Conservation (phyloP, 2,329 filamentous ascomycete genomes). For the Sporothrix euskadiensis region DNA sequence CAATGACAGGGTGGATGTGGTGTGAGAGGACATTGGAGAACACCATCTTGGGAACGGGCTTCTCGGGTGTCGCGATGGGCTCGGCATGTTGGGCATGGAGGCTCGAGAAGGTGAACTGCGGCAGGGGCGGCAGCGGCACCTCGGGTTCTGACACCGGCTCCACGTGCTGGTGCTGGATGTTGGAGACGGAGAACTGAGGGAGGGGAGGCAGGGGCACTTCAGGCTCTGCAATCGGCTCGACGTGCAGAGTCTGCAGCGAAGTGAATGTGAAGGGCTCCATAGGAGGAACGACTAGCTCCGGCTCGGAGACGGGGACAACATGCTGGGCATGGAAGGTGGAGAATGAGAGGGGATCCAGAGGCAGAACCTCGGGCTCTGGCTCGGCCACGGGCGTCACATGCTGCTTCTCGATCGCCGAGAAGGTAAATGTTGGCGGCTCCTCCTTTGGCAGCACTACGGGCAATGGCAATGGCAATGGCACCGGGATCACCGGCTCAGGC, state of each 20-base stretch:
- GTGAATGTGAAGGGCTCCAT: conserved; percentile 35
- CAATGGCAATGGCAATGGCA: conserved; percentile 1
- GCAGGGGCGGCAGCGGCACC: conserved; percentile 30
- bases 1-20: conserved; percentile 23
- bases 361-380: conserved; percentile 33
- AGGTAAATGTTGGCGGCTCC: conserved; percentile 27
- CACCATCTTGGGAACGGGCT: conserved; percentile 29
- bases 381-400: conserved; percentile 48
- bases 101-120: conserved; percentile 43
- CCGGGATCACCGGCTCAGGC: conserved; percentile 23
- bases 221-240: conserved; percentile 35
- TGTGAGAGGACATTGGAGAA: conserved; percentile 28
- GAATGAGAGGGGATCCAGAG: conserved; percentile 23
- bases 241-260: conserved; percentile 28
- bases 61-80: conserved; percentile 34
- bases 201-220: conserved; percentile 27
- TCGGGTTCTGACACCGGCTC: conserved; percentile 34
- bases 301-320: conserved; percentile 36
- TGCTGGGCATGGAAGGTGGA: conserved; percentile 40
- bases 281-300: conserved; percentile 30
- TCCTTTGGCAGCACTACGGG: conserved; percentile 26
- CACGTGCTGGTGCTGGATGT: conserved; percentile 40
- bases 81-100: conserved; percentile 41
- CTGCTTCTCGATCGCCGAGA: conserved; percentile 50
- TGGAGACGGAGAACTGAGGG: conserved; percentile 43